Conservation (phyloP, 2,329 filamentous ascomycete species). For the Trichoderma arundinaceum region DNA sequence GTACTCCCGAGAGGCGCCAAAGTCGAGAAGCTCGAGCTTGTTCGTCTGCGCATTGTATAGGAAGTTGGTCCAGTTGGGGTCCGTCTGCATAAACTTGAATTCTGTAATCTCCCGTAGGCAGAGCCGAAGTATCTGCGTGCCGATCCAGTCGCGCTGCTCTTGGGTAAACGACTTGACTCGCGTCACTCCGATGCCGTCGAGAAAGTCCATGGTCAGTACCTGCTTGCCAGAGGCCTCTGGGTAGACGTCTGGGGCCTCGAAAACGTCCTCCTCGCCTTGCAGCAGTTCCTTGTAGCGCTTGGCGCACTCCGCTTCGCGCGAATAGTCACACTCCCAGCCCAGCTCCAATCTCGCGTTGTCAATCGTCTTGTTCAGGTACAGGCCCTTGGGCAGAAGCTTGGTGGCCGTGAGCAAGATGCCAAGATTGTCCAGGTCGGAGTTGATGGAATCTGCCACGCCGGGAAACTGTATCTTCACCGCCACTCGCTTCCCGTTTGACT, state of each 20-base stretch:
- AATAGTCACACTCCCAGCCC: conserved; percentile 96
- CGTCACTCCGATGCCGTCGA: conserved; percentile 85
- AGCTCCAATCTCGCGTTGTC: conserved; percentile 91
- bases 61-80: conserved; percentile 99
- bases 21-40: conserved; percentile 90
- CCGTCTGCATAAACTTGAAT: conserved; percentile 98
- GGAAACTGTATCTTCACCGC: conserved; percentile 98
- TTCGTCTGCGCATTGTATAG: conserved; percentile 76
- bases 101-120: conserved; percentile 92
- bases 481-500: conserved; percentile 74
- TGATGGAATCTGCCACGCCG: conserved; percentile 92
- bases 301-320: conserved; percentile 83
- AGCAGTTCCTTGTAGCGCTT: conserved; percentile 78
- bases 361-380: conserved; percentile 97
- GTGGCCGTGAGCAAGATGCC: conserved; percentile 89
- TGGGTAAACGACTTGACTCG: conserved; percentile 78
- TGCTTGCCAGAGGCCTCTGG: conserved; percentile 80
- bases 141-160: conserved; percentile 91
- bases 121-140: conserved; percentile 87
- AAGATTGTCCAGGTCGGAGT: conserved; percentile 94
- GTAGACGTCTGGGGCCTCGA: conserved; percentile 79
- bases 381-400: conserved; percentile 83
- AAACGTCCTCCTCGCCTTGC: conserved; percentile 67
- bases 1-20: conserved; percentile 89
- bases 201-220: conserved; percentile 91